These are phyloP conservation scores for Ophiostoma angusticollis DNA, from an alignment of 2,329 filamentous ascomycete genomes.

Conservation along the genomic window DNA sequence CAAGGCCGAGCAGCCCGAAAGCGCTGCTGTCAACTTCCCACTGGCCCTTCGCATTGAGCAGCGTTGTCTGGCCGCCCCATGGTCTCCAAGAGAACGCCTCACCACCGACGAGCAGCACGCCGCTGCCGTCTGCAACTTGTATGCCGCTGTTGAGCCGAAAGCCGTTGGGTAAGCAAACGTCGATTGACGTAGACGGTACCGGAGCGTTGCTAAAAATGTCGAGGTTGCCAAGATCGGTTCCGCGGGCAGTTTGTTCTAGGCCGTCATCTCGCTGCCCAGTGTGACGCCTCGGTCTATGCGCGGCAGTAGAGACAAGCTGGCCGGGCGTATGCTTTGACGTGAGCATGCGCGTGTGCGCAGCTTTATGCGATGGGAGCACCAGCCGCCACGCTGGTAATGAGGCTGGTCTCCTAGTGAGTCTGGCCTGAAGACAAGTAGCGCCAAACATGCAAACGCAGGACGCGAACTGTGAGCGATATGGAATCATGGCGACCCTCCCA, in stretches of 20 bases:
- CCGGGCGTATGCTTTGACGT: too few species aligned
- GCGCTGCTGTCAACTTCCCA: slow-evolving; percentile 60
- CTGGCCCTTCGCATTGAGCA: slow-evolving; percentile 67
- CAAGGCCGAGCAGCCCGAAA: slow-evolving; percentile 62
- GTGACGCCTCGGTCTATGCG: background rate
- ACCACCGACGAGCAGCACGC: slow-evolving; percentile 62
- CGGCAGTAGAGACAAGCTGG: too few species aligned
- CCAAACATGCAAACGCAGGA: too few species aligned
- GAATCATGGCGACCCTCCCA: too few species aligned
- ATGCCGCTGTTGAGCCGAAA: slow-evolving; percentile 78
- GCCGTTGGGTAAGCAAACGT: slow-evolving; percentile 68
- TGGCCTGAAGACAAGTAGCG: too few species aligned
- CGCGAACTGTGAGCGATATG: too few species aligned
- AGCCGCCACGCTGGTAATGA: too few species aligned
- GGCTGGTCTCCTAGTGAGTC: too few species aligned
- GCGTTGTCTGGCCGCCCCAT: slow-evolving; percentile 42
- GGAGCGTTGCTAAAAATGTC: slow-evolving; percentile 69
- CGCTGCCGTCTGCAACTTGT: slow-evolving; percentile 42
- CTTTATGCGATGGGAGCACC: too few species aligned
- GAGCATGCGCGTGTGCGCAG: too few species aligned
- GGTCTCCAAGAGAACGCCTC: slow-evolving; percentile 85
- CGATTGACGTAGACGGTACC: slow-evolving; percentile 67
- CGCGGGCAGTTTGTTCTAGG: slow-evolving; percentile 22
- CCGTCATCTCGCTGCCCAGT: background rate
- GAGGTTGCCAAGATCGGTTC: slow-evolving; percentile 56